Base-by-base conservation (phyloP, 1,284 basidiomycete genomes). In the Melampsora larici-populina region DNA sequence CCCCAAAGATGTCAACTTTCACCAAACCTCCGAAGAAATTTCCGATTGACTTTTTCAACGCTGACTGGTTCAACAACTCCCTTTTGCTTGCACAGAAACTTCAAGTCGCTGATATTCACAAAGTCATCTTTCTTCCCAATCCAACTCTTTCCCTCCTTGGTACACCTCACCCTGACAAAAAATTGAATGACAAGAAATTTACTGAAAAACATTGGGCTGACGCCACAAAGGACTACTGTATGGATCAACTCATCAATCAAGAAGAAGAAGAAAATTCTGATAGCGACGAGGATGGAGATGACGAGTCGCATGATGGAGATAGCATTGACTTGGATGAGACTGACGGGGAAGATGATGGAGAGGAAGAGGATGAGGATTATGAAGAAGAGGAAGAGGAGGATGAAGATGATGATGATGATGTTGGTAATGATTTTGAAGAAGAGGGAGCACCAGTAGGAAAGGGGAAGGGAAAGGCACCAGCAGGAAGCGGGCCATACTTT, bases 281-380 rank as follows among this genome's bases (percentile, higher is more conserved):
- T 9, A 13, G 9, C 11, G 60, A 29, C 11, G 60, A 63, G 60
- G 40, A 68, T 7, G 5, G 15, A 5, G 66, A 68, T 9, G 58
- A 26, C 24, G 43, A 65, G 26, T 74, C 24, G 8, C 43, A 62
- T 2, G 46, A 24, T 5, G 49, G 43, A 40, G 51, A 64, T 49
- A 62, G 65, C 15, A 21, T 64, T 29, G 66, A 43, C 21, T 29
- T 4, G 11, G n/a, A 3, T 26, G 43, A 40, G 21, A 21, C 15
- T 21, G 66, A 43, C 15, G 15, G 55, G 24, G 68, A 70, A 26
- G 49, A 33, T 15, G 68, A 70, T 29, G 68, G n/a, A 51, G 68
- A 48, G 48, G 18, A 51, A 6, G 31, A 49, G 15, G 48, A 51
- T 51, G 48, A 51, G 11, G n/a, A n/a, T 51, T 11, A 51, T 11